Percentiles rank a stretch among this genome's conserved stretches.
phyloP scores from a whole-genome alignment of 2,329 filamentous ascomycete species.

The Ophiocordyceps polyrhachis-furcata region DNA sequence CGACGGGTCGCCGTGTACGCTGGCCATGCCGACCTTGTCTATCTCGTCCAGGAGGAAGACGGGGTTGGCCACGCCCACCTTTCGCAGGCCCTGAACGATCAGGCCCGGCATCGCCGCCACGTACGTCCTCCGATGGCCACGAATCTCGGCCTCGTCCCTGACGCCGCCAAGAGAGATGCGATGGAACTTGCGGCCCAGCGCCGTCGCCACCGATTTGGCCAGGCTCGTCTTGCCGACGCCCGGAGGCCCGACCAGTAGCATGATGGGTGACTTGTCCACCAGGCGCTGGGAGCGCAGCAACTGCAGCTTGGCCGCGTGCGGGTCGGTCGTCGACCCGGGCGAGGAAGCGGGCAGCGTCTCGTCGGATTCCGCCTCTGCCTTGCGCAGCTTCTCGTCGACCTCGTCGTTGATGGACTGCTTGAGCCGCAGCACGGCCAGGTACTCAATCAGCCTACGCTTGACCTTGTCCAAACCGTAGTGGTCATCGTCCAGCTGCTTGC shows the following conservation, averaged over 20 bases:
- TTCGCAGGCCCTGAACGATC: constrained; percentile 83
- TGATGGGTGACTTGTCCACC: constrained; percentile 88
- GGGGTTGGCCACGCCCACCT: constrained; percentile 87
- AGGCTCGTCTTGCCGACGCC: constrained; percentile 93
- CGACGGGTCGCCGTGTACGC: constrained; percentile 86
- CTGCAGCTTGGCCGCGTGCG: constrained; percentile 44
- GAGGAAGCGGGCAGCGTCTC: constrained; percentile 16
- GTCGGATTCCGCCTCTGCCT: constrained; percentile 43
- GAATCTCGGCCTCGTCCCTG: constrained; percentile 88
- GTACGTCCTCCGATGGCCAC: constrained; percentile 86
- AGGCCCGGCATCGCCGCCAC: constrained; percentile 98
- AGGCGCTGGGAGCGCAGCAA: constrained; percentile 65
- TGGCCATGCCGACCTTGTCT: constrained; percentile 83
- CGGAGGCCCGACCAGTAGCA: constrained; percentile 81
- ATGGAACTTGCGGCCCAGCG: constrained; percentile 88
- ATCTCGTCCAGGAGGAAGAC: constrained; percentile 95
- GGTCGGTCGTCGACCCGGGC: constrained; percentile 1
- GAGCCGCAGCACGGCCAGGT: constrained; percentile 84
- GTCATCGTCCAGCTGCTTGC: constrained; percentile 84
- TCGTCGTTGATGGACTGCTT: constrained; percentile 82
- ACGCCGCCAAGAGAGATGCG: constrained; percentile 92
- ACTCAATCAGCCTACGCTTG: constrained; percentile 90
- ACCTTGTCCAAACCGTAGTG: constrained; percentile 95
- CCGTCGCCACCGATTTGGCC: constrained; percentile 80
- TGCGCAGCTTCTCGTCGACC: constrained; percentile 59